Evolutionary conservation across 805 yeast genomes (phyloP).

Genomic region (Yarrowia phangngaensis): DNA sequence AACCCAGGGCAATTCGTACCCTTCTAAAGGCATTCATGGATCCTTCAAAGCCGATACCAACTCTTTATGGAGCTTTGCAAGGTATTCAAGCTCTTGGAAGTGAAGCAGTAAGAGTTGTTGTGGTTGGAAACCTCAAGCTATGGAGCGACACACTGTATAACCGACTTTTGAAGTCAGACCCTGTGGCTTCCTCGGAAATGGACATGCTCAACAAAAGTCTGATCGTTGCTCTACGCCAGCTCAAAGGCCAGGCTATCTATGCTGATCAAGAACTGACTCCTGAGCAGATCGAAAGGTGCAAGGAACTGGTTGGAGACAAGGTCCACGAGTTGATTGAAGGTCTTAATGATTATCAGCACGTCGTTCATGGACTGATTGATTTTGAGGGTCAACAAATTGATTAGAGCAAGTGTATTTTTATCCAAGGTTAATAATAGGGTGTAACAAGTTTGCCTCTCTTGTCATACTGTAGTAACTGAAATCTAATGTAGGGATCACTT

Average conservation of each 20-base stretch:
- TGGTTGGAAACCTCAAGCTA: constrained; percentile 76
- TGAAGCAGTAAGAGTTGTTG: constrained; percentile 78
- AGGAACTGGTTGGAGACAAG: constrained; percentile 48
- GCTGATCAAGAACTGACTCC: constrained; percentile 55
- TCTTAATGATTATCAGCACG: constrained; percentile 11
- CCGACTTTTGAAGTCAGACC: constrained; percentile 14
- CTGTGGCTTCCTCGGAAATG: constrained; percentile 41
- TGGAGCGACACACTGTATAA: constrained; percentile 49
- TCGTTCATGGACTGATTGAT: constrained; percentile 16
- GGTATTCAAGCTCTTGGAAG: constrained; percentile 82
- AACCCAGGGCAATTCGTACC: constrained; percentile 92
- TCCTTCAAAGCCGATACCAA: constrained; percentile 75
- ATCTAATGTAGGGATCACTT: too few species aligned
- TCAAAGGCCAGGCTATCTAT: constrained; percentile 36
- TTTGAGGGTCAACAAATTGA: constrained; percentile 9
- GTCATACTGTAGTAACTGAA: too few species aligned
- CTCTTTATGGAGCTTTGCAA: constrained; percentile 85
- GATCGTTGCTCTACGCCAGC: constrained; percentile 52
- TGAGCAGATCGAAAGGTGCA: constrained; percentile 40
- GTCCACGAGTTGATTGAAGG: constrained; percentile 4
- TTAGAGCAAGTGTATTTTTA: background rate
- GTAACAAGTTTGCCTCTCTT: too few species aligned
- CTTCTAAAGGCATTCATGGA: constrained; percentile 86
- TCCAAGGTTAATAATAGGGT: background rate
- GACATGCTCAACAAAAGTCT: constrained; percentile 49